These are phyloP conservation scores for Gastrolobium villosum DNA, from an alignment of 306 rosid species.

Conservation along the genomic window DNA sequence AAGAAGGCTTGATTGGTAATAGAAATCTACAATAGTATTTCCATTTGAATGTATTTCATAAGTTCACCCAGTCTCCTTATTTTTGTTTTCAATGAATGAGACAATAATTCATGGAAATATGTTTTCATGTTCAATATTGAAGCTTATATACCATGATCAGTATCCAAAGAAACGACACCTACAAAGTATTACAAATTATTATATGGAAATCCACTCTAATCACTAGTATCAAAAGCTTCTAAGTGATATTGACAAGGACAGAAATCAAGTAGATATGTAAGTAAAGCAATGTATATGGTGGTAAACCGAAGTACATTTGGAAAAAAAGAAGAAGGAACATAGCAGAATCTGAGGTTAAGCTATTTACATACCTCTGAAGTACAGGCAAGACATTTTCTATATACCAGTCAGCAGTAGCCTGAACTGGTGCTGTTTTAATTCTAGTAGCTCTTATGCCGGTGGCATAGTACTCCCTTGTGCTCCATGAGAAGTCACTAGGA, in stretches of 20 bases:
- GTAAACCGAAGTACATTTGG: constrained; percentile 38
- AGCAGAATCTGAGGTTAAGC: constrained; percentile 29
- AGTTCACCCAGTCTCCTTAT: background rate
- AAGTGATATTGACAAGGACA: background rate
- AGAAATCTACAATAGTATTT: background rate
- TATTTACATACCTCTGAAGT: constrained; percentile 66
- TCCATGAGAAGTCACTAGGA: constrained; percentile 83
- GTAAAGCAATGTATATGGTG: constrained; percentile 26
- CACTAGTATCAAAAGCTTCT: constrained; percentile 33
- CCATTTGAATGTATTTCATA: constrained; percentile 18
- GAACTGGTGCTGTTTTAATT: constrained; percentile 93
- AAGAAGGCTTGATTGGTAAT: background rate
- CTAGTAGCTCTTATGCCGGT: constrained; percentile 86
- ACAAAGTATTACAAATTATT: constrained; percentile 12
- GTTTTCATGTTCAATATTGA: constrained; percentile 3
- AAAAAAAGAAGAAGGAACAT: background rate
- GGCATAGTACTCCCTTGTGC: constrained; percentile 93
- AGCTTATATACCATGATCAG: background rate
- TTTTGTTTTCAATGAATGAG: background rate
- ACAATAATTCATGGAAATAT: constrained; percentile 1
- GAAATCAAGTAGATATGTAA: constrained; percentile 15
- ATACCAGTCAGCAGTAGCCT: constrained; percentile 94
- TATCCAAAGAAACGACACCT: constrained; percentile 6
- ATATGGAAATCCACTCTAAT: constrained; percentile 16
- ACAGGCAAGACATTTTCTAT: constrained; percentile 84